Conservation (phyloP, 257 asterid species). For the Linderniella brevidens region DNA sequence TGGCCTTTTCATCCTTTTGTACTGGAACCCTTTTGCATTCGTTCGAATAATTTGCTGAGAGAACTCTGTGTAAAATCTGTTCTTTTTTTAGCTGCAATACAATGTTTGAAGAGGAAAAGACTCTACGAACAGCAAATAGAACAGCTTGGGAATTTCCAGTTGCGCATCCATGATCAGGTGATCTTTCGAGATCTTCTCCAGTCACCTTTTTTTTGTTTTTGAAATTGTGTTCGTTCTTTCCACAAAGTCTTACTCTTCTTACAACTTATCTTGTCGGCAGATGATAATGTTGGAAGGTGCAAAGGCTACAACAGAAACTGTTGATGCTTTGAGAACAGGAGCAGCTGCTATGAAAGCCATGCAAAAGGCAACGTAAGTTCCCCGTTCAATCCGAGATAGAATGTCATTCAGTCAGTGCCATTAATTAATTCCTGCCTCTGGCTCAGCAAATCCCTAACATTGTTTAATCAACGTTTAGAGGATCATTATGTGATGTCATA, state of each 20-base stretch:
- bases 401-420: too few species aligned
- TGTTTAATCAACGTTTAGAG: too few species aligned
- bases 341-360: constrained; percentile 67
- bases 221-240: too few species aligned
- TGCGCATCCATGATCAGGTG: constrained; percentile 90
- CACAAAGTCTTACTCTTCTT: too few species aligned
- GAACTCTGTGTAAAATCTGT: too few species aligned
- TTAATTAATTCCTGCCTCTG: too few species aligned
- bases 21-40: too few species aligned
- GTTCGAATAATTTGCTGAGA: too few species aligned
- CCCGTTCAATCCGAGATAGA: not conserved
- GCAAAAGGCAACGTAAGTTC: constrained; percentile 56
- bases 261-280: constrained; percentile 10
- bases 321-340: constrained; percentile 54
- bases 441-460: too few species aligned
- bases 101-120: constrained; percentile 74
- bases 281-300: constrained; percentile 70
- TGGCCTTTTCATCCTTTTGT: too few species aligned
- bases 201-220: too few species aligned
- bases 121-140: constrained; percentile 75
- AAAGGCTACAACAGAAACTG: constrained; percentile 63
- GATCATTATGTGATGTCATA: not conserved
- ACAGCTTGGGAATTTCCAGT: constrained; percentile 60
- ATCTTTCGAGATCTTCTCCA: not conserved
- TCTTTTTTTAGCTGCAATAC: constrained; percentile 46